phyloP scores from a whole-genome alignment of 352 stramenopile genomes.

The Globisporangium mamillatum region DNA sequence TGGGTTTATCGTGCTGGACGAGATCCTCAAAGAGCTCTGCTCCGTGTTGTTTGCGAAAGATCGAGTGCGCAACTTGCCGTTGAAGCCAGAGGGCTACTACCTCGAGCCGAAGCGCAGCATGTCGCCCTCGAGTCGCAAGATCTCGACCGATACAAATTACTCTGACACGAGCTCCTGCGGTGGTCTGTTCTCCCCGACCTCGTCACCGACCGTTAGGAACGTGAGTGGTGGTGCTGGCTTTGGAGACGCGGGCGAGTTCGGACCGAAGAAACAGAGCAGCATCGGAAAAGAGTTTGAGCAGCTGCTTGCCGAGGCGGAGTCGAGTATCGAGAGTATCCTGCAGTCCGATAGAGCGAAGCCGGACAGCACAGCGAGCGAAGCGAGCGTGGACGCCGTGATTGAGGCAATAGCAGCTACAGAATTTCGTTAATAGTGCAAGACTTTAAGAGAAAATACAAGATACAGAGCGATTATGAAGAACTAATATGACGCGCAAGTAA shows the following conservation, averaged over 20 bases:
- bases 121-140: slow-evolving; percentile 23
- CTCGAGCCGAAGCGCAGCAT: slow-evolving; percentile 57
- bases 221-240: neutral
- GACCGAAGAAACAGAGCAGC: slow-evolving; percentile 29
- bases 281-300: slow-evolving; percentile 71
- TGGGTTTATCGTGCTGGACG: slow-evolving; percentile 78
- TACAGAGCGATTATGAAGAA: neutral
- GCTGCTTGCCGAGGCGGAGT: slow-evolving; percentile 67
- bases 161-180: slow-evolving; percentile 37
- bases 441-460: neutral
- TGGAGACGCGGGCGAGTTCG: neutral
- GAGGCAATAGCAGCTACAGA: slow-evolving; percentile 13
- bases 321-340: slow-evolving; percentile 54
- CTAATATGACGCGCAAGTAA: no score
- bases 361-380: slow-evolving; percentile 7
- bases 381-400: slow-evolving; percentile 17
- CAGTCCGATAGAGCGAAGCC: slow-evolving; percentile 6
- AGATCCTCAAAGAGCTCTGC: slow-evolving; percentile 85
- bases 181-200: slow-evolving; percentile 11
- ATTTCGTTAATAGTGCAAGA: neutral
- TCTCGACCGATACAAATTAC: slow-evolving; percentile 35
- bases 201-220: slow-evolving; percentile 14
- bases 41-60: slow-evolving; percentile 78
- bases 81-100: slow-evolving; percentile 84
- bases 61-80: slow-evolving; percentile 61